Evolutionary conservation across 441 rosid species (phyloP), one percentile per base, ranked within the genome.

Genomic region (Syzygium malaccense): DNA sequence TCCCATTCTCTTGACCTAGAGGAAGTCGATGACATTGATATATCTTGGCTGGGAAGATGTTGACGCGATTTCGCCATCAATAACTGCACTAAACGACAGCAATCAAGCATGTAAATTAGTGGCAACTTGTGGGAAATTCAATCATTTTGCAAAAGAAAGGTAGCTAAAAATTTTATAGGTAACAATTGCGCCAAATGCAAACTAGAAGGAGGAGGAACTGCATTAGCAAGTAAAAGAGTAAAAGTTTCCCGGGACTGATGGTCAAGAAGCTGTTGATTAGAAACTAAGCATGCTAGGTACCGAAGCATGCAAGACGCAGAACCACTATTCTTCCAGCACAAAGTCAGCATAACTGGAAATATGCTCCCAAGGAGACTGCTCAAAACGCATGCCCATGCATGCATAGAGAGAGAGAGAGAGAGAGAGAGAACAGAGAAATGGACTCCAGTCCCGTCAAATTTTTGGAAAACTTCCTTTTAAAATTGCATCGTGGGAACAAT

Each of bases 1-100:
- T 98, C 99, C 97, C 98, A 96, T 78, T 97, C 99, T 91, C 95
- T 95, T 3, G 97, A 94, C 91, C 98, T 95, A 55, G 90, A 93
- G 55, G 93, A 87, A 86, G 95, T 90, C 11, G 98, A 96, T 0
- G 99, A 94, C 89, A 92, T 80, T 17, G 97, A 91, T 51, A 92
- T 91, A 86, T 97, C 98, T 89, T 91, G 96, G 86, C 91, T 85
- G 49, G 95, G 88, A 92, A 91, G 93, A 84, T 92, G 94, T 85
- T 95, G 99, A 91, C 96, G 92, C 0, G 94, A 91, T 88, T 93
- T 95, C 30, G 97, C 96, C 99, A 98, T 98, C 85, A 88, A 89
- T 90, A 78, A 48, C 28, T 78, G 25, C 53, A 13, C 54, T 45
- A n/a, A 33, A 25, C 23, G 25, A 28, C 48, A 37, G 60, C 68